phyloP scores from a whole-genome alignment of 2,329 filamentous ascomycete species.

The Phoma sp. region DNA sequence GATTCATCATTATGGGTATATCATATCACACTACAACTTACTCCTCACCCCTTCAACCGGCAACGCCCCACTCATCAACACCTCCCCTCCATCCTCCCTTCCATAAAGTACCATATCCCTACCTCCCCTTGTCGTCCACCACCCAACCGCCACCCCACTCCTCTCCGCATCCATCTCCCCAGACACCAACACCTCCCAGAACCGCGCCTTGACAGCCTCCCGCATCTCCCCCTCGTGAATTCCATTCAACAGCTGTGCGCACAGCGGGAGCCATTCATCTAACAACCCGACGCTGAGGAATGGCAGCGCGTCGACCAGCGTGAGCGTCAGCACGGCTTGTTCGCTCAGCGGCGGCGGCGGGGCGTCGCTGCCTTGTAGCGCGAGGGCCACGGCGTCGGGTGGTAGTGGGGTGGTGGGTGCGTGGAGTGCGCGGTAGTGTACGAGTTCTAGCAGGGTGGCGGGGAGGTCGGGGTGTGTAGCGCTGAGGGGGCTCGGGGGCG shows the following conservation, averaged over 20 bases:
- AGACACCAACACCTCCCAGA: conserved; percentile 79
- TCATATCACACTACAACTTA: conserved; percentile 55
- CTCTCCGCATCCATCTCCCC: conserved; percentile 91
- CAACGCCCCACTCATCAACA: conserved; percentile 64
- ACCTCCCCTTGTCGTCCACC: conserved; percentile 78
- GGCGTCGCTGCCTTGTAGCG: conserved; percentile 44
- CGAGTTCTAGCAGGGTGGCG: conserved; percentile 80
- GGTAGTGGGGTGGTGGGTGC: conserved; percentile 57
- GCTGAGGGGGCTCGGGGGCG: conserved; percentile 78
- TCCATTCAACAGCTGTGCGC: conserved; percentile 71
- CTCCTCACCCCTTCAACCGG: conserved; percentile 48
- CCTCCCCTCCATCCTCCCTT: conserved; percentile 58
- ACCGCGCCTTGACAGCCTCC: conserved; percentile 70
- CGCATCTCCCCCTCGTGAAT: conserved; percentile 70
- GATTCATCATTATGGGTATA: neutral
- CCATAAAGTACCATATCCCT: conserved; percentile 64
- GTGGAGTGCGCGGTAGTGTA: conserved; percentile 69
- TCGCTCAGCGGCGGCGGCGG: conserved; percentile 67
- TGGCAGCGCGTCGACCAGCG: conserved; percentile 80
- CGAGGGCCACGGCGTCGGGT: conserved; percentile 49
- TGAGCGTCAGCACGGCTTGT: conserved; percentile 77
- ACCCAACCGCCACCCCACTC: conserved; percentile 78
- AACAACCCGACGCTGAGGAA: conserved; percentile 73
- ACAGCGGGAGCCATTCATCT: conserved; percentile 80
- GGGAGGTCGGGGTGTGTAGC: conserved; percentile 78